These are phyloP conservation scores for Tuber melanosporum DNA, from an alignment of 495 filamentous ascomycete genomes.

Conservation along the genomic window DNA sequence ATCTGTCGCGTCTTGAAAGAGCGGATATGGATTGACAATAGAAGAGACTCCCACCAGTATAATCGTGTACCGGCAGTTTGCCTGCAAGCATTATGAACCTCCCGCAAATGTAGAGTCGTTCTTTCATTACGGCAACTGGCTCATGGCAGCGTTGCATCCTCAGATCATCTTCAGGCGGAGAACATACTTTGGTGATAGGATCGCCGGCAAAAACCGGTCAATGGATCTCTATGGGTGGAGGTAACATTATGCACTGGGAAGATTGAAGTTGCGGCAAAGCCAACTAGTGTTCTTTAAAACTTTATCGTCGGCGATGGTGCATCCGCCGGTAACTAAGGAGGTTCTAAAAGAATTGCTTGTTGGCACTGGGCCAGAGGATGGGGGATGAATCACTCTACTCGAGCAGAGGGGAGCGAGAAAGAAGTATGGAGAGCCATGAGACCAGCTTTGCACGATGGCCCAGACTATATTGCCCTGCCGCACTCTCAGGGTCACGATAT, in stretches of 20 bases:
- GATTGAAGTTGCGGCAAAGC: not conserved
- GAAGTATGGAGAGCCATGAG: no score
- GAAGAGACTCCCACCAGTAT: constrained; percentile 41
- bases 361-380: not conserved
- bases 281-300: constrained; percentile 11
- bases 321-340: constrained; percentile 2
- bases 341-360: not conserved
- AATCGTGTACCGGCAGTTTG: constrained; percentile 44
- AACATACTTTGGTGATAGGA: constrained; percentile 27
- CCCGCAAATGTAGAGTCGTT: constrained; percentile 52
- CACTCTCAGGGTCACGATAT: no score
- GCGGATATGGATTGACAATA: not conserved
- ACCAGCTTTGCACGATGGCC: no score
- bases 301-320: constrained; percentile 11
- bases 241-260: constrained; percentile 8
- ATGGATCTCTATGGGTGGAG: constrained; percentile 10
- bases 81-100: constrained; percentile 46
- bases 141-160: not conserved
- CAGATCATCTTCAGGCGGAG: not conserved
- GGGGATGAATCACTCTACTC: not conserved
- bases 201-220: constrained; percentile 12
- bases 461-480: no score
- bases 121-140: constrained; percentile 47
- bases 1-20: constrained; percentile 38
- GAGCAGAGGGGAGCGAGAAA: no score